Conservation (phyloP, 1,284 basidiomycete species). For the Cryptococcus deneoformans region DNA sequence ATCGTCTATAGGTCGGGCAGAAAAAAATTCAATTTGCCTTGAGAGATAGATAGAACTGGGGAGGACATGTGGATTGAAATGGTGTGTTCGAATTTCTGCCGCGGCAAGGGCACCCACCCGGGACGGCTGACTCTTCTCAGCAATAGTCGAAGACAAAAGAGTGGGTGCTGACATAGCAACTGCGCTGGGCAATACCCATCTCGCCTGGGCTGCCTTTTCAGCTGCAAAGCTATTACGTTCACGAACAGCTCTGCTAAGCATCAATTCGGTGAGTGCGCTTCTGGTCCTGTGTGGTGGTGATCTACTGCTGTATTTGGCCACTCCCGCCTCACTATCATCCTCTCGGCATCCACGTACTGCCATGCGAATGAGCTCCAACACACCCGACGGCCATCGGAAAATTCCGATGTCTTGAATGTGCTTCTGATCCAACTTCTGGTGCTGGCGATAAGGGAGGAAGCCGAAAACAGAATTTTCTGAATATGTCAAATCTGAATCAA, state of each 20-base stretch:
- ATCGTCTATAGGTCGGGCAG: constrained; percentile 67
- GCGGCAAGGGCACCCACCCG: constrained; percentile 58
- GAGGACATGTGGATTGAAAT: constrained; percentile 58
- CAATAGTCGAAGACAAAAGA: not conserved
- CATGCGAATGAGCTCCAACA: constrained; percentile 31
- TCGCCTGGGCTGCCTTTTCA: constrained; percentile 59
- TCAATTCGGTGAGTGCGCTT: constrained; percentile 45
- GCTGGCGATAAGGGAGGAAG: constrained; percentile 15
- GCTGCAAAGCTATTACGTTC: constrained; percentile 53
- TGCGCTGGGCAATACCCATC: constrained; percentile 62
- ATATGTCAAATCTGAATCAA: not conserved
- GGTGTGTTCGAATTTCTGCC: constrained; percentile 73
- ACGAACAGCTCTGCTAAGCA: constrained; percentile 28
- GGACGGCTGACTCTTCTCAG: not conserved
- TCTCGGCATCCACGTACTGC: constrained; percentile 1
- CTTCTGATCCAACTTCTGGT: constrained; percentile 16
- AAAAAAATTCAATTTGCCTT: constrained; percentile 74
- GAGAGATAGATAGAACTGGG: constrained; percentile 73
- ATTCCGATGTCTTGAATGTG: constrained; percentile 33
- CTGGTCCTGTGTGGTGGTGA: constrained; percentile 13
- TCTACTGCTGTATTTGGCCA: too few species aligned
- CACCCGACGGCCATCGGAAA: constrained; percentile 16
- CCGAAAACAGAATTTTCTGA: constrained; percentile 4
- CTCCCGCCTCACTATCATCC: not conserved
- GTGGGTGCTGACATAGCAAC: constrained; percentile 30